Conservation (phyloP, 306 rosid genomes). For the Lupinus albus region DNA sequence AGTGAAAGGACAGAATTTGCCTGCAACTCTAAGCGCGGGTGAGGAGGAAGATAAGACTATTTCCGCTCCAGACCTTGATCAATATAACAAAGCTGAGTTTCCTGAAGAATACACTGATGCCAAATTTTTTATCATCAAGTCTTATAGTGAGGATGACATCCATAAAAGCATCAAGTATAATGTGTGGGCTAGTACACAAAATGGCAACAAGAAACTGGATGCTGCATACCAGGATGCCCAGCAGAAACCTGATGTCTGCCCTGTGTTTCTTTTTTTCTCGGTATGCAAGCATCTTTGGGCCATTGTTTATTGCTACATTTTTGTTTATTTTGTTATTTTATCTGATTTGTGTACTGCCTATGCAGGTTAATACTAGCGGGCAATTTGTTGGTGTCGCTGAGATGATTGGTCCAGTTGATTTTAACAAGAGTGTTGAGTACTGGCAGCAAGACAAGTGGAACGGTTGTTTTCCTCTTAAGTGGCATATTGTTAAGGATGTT, state of each 20-base stretch:
- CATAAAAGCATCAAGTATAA: constrained; percentile 93
- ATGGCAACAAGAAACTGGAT: constrained; percentile 96
- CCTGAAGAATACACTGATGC: constrained; percentile 71
- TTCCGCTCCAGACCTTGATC: constrained; percentile 63
- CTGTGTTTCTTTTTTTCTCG: constrained; percentile 80
- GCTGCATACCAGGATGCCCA: constrained; percentile 92
- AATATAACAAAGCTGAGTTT: constrained; percentile 70
- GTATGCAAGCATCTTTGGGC: constrained; percentile 57
- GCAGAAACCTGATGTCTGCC: constrained; percentile 79
- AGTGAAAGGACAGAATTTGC: constrained; percentile 70
- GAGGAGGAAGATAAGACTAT: constrained; percentile 66
- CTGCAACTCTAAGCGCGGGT: constrained; percentile 45
- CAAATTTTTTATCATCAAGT: constrained; percentile 79
- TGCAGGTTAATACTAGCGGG: constrained; percentile 94
- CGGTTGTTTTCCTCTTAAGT: constrained; percentile 92
- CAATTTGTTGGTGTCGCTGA: constrained; percentile 97
- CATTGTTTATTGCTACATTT: background rate
- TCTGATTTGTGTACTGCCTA: constrained; percentile 6
- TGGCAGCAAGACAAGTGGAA: constrained; percentile 99
- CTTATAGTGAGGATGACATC: constrained; percentile 95
- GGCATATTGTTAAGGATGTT: constrained; percentile 94
- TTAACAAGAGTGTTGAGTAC: constrained; percentile 82
- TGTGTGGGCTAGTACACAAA: constrained; percentile 98
- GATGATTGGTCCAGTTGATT: constrained; percentile 95
- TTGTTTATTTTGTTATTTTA: background rate